These are phyloP conservation scores for Blastomyces emzantsi DNA, from an alignment of 2,329 filamentous ascomycete species.

Conservation along the genomic window DNA sequence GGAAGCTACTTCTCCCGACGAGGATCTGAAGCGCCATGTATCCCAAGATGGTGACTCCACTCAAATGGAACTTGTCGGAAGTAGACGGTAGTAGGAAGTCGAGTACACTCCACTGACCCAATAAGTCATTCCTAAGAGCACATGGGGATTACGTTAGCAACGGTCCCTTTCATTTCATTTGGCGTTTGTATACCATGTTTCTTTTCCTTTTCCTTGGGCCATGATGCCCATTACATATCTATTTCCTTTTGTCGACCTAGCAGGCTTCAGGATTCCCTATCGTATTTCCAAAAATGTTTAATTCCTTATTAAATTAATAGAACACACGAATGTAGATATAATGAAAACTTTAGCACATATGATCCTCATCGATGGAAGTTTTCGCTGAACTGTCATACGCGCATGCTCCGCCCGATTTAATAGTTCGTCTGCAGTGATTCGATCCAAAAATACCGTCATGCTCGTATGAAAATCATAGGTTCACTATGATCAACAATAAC, in stretches of 20 bases:
- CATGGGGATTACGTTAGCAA: not conserved
- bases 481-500: not conserved
- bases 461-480: not conserved
- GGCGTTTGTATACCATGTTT: not conserved
- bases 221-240: not conserved
- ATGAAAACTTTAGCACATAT: not conserved
- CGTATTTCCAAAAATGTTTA: not conserved
- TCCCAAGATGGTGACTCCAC: not conserved
- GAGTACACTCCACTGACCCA: not conserved
- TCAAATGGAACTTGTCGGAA: not conserved
- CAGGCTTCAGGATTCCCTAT: not conserved
- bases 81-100: not conserved
- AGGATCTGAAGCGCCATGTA: conserved; percentile 6
- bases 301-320: not conserved
- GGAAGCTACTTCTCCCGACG: conserved; percentile 5
- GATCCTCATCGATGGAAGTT: not conserved
- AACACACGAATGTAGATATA: not conserved
- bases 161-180: not conserved
- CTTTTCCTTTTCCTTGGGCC: not conserved
- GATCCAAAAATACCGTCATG: not conserved
- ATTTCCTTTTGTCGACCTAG: not conserved
- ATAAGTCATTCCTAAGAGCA: not conserved
- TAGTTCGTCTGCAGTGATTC: not conserved
- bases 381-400: not conserved
- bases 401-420: not conserved